These are phyloP conservation scores for Nitzschia sp. DNA, from an alignment of 108 stramenopile genomes.

Conservation along the genomic window DNA sequence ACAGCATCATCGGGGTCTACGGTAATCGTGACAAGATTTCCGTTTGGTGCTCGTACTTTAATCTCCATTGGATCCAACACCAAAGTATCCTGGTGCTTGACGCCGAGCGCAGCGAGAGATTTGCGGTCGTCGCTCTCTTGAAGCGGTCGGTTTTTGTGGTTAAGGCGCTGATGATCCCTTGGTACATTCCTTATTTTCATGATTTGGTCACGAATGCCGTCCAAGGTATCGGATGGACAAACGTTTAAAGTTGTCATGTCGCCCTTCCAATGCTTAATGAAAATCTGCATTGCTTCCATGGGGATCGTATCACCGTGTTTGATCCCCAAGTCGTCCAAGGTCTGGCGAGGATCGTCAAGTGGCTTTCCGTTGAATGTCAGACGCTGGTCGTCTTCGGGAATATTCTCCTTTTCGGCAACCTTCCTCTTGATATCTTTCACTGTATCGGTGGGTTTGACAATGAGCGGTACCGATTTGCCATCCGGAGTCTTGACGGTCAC, in stretches of 20 bases:
- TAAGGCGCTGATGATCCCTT: constrained; percentile 49
- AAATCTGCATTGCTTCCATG: constrained; percentile 36
- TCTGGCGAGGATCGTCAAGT: constrained; percentile 23
- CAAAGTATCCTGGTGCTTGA: constrained; percentile 21
- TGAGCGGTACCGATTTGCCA: constrained; percentile 8
- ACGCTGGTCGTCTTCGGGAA: constrained; percentile 27
- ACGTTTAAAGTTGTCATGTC: constrained; percentile 7
- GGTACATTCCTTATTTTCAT: constrained; percentile 15
- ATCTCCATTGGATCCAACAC: constrained; percentile 31
- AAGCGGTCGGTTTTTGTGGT: constrained; percentile 59
- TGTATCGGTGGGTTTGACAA: constrained; percentile 24
- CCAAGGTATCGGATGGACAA: constrained; percentile 24
- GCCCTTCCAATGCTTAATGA: constrained; percentile 16
- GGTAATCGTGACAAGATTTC: neutral
- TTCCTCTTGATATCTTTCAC: constrained; percentile 28
- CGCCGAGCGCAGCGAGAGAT: constrained; percentile 7
- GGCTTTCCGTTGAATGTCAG: constrained; percentile 22
- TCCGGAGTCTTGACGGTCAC: constrained; percentile 29
- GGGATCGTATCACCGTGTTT: constrained; percentile 26
- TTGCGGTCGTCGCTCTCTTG: neutral
- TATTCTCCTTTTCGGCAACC: constrained; percentile 15
- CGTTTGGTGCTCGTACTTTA: constrained; percentile 18
- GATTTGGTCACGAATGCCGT: constrained; percentile 22
- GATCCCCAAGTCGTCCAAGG: constrained; percentile 21
- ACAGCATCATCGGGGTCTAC: constrained; percentile 25